Conservation (phyloP, 768 basidiomycete genomes). For the Termitomyces sp. region DNA sequence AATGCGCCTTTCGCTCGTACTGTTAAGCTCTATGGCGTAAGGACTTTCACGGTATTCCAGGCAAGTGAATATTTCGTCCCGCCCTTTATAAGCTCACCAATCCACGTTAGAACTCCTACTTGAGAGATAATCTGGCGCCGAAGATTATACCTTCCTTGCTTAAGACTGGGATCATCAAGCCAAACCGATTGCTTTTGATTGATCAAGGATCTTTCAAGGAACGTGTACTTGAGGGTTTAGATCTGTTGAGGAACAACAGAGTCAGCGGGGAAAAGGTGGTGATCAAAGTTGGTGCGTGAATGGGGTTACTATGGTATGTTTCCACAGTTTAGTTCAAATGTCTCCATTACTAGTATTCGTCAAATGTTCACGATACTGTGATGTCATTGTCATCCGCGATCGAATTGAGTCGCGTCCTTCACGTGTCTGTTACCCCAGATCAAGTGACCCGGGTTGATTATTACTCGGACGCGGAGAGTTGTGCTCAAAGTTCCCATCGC, state of each 20-base stretch:
- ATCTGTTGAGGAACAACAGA: slow-evolving; percentile 43
- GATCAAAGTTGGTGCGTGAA: slow-evolving; percentile 27
- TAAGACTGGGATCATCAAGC: slow-evolving; percentile 33
- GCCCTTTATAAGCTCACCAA: background rate
- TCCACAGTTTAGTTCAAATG: background rate
- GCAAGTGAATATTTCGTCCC: slow-evolving; percentile 21
- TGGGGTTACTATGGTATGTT: too few relatives aligned
- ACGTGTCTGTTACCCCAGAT: background rate
- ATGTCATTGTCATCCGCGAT: too few relatives aligned
- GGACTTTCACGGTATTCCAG: slow-evolving; percentile 37
- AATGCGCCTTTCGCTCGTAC: slow-evolving; percentile 34
- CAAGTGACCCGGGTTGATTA: background rate
- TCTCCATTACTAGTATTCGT: too few relatives aligned
- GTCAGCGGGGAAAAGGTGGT: slow-evolving; percentile 50
- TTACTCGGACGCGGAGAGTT: too few relatives aligned
- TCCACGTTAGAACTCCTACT: slow-evolving; percentile 26
- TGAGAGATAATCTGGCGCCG: slow-evolving; percentile 42
- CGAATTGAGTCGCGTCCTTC: background rate
- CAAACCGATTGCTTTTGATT: slow-evolving; percentile 36
- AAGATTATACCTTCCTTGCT: slow-evolving; percentile 42
- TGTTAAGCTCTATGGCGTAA: slow-evolving; percentile 33
- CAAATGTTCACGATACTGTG: too few relatives aligned
- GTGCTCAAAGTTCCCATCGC: too few relatives aligned
- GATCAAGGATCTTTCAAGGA: slow-evolving; percentile 40
- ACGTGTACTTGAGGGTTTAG: slow-evolving; percentile 37